Conservation (phyloP, 2,329 filamentous ascomycete species). For the Capronia americana region DNA sequence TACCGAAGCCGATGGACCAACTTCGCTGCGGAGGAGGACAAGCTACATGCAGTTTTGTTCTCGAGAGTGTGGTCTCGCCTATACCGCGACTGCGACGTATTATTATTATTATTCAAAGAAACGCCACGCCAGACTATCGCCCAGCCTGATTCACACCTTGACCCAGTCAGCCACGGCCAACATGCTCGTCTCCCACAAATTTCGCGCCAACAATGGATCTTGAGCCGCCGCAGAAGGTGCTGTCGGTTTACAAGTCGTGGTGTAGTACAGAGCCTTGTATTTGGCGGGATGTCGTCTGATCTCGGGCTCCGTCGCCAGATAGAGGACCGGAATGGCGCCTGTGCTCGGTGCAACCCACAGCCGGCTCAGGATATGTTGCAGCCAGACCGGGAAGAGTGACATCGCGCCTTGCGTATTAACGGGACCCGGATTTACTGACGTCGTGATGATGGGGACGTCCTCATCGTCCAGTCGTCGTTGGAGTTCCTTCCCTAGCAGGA, state of each 20-base stretch:
- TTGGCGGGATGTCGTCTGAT: background rate
- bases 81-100: too few species aligned
- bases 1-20: too few species aligned
- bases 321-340: background rate
- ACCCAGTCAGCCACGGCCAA: background rate
- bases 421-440: conserved; percentile 12
- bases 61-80: too few species aligned
- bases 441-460: background rate
- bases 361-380: conserved; percentile 11
- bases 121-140: too few species aligned
- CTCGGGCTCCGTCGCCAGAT: background rate
- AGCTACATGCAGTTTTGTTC: too few species aligned
- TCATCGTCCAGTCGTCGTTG: conserved; percentile 21
- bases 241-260: background rate
- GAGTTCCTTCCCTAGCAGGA: conserved; percentile 26
- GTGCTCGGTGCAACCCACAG: background rate
- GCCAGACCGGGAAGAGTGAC: conserved; percentile 14
- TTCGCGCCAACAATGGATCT: background rate
- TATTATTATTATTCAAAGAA: too few species aligned
- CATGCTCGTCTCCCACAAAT: background rate
- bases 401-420: conserved; percentile 14
- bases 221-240: background rate
- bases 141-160: background rate
- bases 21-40: too few species aligned
- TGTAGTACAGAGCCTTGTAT: background rate